Evolutionary conservation across 1,284 basidiomycete species (phyloP), one percentile per base, ranked within the genome.

Genomic region (Takashimella koratensis): DNA sequence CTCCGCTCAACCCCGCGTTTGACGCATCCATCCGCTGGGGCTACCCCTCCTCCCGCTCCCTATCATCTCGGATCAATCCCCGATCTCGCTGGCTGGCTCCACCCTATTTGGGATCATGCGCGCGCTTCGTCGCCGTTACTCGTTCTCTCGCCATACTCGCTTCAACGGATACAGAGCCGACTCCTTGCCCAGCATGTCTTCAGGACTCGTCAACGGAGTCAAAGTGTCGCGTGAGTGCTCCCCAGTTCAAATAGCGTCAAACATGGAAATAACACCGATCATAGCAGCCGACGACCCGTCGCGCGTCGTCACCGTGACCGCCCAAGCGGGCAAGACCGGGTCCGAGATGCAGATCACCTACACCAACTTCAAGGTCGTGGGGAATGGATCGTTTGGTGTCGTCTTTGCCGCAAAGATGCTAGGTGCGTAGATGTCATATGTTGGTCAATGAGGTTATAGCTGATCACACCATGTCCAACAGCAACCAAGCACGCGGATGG

Each of bases 311-410:
- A 92, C 90, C 75, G 95, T 98, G 66, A 82, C 89, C 68, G 95
- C 95, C 59, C 90, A 88, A 60, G 90, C 96, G 71, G 95, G 96
- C 77, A 96, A 93, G 83, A 81, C 87, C 3, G 93, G 90, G 66
- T 87, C 90, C 54, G 86, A 88, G 63, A 83, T 84, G 70, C 88
- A 94, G 67, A 86, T 99, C 69, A 84, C 86, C 47, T 98, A 98
- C 80, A 96, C 90, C 67, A 93, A 90, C 77, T 96, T 90, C 83
- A 98, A 97, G 79, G 90, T 98, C 71, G 90, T 95, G 72, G 95
- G 96, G 56, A 98, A 98, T 74, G 96, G 95, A 75, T 94, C 90
- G 57, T 98, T 98, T 71, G 96, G 96, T 67, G 94, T 98, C 73
- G 96, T 98, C 62, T 98, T 96, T 77, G 91, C 80, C 51, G 81